Base-by-base conservation (phyloP, 148 eudicot species). In the Beta vulgaris region DNA sequence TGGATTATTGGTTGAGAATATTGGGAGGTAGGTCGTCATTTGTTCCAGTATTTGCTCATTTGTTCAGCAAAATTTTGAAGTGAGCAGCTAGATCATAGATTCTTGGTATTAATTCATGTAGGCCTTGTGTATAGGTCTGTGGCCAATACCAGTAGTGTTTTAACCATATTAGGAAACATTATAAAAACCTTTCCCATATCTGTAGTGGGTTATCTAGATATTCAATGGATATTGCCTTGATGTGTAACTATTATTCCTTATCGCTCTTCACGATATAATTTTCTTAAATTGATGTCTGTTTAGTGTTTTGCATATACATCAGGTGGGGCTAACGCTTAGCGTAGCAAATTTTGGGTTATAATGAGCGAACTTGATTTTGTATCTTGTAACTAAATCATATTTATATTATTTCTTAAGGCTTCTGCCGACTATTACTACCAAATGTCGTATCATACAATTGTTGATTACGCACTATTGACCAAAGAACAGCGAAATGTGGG, bases 31-130 rank as follows among this genome's bases (percentile, higher is more conserved):
- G 63, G 74, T 69, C 46, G 13, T 67, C 48, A 5, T 43, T 37
- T 23, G 31, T 69, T 69, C 65, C 48, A 9, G 34, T 43, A 42
- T 25, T 39, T 62, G 59, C 23, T 19, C 42, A n/a, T 73, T 58
- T 13, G 31, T 37, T 44, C 49, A 1, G 40, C 64, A 46, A 81
- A 81, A 58, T 77, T 77, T 81, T 68, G 71, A 60, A 42, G 65
- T 31, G 66, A 58, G 72, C 43, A 63, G 71, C 32, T 72, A 55
- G 71, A 68, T 76, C 40, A 29, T 68, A 57, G 65, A 68, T 68
- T 53, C 31, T 3, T 13, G 18, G 43, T 3, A 25, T 37, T 5
- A 39, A 25, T n/a, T 34, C 55, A 25, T 61, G 32, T 25, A 31
- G 76, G 68, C 29, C 40, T 70, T 73, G 10, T 57, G 72, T 73